Evolutionary conservation across 768 basidiomycete species (phyloP).

Genomic region (Leccinum uliginosum): DNA sequence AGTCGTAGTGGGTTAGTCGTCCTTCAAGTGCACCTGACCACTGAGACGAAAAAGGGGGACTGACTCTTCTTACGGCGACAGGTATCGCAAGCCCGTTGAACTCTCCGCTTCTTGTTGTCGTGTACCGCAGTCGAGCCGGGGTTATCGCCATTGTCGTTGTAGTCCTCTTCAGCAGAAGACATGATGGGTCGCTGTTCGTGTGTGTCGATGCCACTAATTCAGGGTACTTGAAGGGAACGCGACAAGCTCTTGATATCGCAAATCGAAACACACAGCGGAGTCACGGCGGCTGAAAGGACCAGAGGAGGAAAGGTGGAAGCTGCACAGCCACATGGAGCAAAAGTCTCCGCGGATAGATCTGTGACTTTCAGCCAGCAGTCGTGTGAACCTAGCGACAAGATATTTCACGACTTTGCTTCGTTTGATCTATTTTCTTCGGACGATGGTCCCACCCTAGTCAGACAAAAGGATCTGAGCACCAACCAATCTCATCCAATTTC

Average conservation of each 20-base stretch:
- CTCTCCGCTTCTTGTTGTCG: constrained; percentile 60
- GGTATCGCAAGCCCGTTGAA: constrained; percentile 78
- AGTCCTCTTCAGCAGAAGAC: constrained; percentile 66
- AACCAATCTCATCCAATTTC: not conserved
- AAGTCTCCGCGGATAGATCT: not conserved
- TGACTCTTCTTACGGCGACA: constrained; percentile 82
- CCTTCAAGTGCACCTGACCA: not conserved
- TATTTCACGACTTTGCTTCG: not conserved
- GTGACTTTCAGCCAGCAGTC: not conserved
- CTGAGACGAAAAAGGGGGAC: constrained; percentile 17
- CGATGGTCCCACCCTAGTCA: too few relatives aligned
- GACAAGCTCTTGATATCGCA: not conserved
- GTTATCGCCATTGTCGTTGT: constrained; percentile 40
- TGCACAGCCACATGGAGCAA: not conserved
- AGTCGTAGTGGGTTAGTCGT: not conserved
- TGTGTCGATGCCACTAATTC: not conserved
- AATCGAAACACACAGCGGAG: not conserved
- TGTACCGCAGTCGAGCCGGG: constrained; percentile 22
- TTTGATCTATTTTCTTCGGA: too few relatives aligned
- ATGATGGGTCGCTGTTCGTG: constrained; percentile 1
- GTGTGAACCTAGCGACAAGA: not conserved
- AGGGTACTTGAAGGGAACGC: not conserved
- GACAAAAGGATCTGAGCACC: not conserved
- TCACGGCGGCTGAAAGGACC: not conserved
- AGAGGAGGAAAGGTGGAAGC: not conserved